Evolutionary conservation across 352 stramenopile genomes (phyloP), one percentile per base, ranked within the genome.

Genomic region (Thraustochytrium striatum): DNA sequence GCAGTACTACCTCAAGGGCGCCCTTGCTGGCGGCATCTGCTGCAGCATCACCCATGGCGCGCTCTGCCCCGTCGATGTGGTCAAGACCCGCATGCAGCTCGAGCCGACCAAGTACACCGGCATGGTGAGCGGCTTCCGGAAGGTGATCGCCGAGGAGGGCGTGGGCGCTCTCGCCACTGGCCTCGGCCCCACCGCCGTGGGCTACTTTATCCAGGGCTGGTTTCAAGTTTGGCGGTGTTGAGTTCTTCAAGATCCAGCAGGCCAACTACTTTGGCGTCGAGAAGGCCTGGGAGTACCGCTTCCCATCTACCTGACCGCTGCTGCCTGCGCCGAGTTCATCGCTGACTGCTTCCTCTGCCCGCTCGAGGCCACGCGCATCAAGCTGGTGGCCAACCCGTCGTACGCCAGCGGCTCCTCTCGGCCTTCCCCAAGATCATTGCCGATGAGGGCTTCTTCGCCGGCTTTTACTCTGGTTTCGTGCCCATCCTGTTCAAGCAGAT

Each of bases 41-140:
- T 97, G 92, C 85, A 92, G 92, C 61, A 84, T 95, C 44, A 97
- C 92, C 61, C 92, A 97, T 89, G 95, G 91, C 65, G 87, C 88
- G 70, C 94, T 97, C 84, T 95, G 89, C 39, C 92, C 92, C 35
- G 85, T 97, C 35, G 92, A 97, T 86, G 89, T 97, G 47, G 92
- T 96, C 81, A 97, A 97, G 88, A 97, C 92, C 86, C 95, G 95
- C 90, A 96, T 96, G 91, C 92, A 97, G 84, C 65, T 75, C 28
- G 65, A 75, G 44, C 65, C 65, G 16, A 61, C 52, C 65, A 75
- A 88, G 88, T 97, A 90, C 88, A 87, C 72, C 36, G 86, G 89
- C 41, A 85, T 95, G 43, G 36, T 95, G 47, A 84, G 86, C 32
- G 92, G 92, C 72, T 81, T 96, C 61, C 86, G 82, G 72, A 86